Base-by-base conservation (phyloP, 352 stramenopile genomes). In the Pythium diclinum region DNA sequence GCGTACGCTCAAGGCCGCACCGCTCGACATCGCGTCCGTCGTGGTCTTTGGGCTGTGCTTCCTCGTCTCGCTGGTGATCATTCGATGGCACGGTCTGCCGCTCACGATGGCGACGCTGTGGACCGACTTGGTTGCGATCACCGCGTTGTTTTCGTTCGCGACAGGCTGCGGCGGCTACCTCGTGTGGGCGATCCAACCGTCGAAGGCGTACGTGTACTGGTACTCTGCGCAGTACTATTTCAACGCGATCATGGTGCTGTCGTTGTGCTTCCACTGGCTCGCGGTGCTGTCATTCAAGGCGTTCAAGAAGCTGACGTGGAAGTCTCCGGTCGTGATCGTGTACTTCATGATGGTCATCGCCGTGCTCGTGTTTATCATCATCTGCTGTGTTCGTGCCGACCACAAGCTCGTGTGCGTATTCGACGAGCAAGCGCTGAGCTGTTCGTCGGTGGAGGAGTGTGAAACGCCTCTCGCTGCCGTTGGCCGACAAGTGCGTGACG, bases 211-310 rank as follows among this genome's bases (percentile, higher is more conserved):
- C 40, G 83, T 94, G 28, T 87, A 93, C 58, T 91, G 86, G 79
- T 91, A 89, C 61, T 86, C 85, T 21, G 82, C 81, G 8, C 87
- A 95, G 74, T 95, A 93, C 58, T 93, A 92, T 62, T 95, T 95
- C 72, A 92, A 90, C 65, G 87, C 79, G 7, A 76, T 89, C 19
- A 95, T 94, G 85, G 88, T 95, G 65, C 51, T 95, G 61, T 90
- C 87, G 63, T 55, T 95, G n/a, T 94, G 87, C 57, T 95, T 95
- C 59, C 87, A 95, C 62, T 95, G 66, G 67, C 80, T 84, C 5
- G 89, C 81, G 36, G 87, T 95, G 11, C 68, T 95, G 14, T 87
- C 85, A 13, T 91, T 94, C 69, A 90, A 92, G 70, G 85, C 79
- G 40, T 95, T 95, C 62, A 93, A 93, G 66, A 95, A 95, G 67